Percentiles rank a stretch among this genome's conserved stretches.
These are phyloP conservation scores for Umbelopsis sp. DNA, from an alignment of 192 early-diverging fungal species.

Conservation along the genomic window DNA sequence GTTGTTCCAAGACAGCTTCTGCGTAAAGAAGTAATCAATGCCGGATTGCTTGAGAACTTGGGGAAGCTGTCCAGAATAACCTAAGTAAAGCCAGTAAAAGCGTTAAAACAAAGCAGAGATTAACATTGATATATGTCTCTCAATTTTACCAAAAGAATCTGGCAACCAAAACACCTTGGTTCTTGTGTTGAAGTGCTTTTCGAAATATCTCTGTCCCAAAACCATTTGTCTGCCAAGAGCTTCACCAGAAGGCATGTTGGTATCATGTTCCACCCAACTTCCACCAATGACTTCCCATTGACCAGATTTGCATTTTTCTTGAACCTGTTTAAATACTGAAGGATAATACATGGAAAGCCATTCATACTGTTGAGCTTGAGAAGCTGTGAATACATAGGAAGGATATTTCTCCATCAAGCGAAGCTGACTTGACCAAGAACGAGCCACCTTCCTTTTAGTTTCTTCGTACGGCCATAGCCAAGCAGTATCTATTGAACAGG, in stretches of 20 bases:
- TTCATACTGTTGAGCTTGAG: constrained; percentile 98
- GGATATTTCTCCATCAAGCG: constrained; percentile 84
- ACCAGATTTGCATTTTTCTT: constrained; percentile 67
- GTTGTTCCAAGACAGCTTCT: constrained; percentile 99
- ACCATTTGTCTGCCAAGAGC: constrained; percentile 93
- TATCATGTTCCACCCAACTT: constrained; percentile 92
- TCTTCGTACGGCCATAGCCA: constrained; percentile 98
- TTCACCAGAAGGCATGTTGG: constrained; percentile 96
- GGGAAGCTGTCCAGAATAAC: constrained; percentile 56
- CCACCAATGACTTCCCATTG: constrained; percentile 94
- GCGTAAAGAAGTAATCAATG: constrained; percentile 98
- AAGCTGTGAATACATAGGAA: constrained; percentile 88
- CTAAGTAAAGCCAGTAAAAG: neutral
- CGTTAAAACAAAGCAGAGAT: too few relatives aligned
- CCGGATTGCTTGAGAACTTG: constrained; percentile 85
- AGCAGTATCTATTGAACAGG: constrained; percentile 68
- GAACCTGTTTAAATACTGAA: constrained; percentile 74
- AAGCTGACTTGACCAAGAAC: constrained; percentile 84
- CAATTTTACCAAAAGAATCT: constrained; percentile 80
- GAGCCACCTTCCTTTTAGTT: constrained; percentile 92
- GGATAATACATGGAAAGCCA: constrained; percentile 92
- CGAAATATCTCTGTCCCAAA: constrained; percentile 89
- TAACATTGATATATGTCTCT: too few relatives aligned
- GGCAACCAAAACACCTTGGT: constrained; percentile 93
- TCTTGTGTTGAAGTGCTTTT: constrained; percentile 74